Base-by-base conservation (phyloP, 2,329 filamentous ascomycete species). In the Lasiodiplodia gonubiensis region DNA sequence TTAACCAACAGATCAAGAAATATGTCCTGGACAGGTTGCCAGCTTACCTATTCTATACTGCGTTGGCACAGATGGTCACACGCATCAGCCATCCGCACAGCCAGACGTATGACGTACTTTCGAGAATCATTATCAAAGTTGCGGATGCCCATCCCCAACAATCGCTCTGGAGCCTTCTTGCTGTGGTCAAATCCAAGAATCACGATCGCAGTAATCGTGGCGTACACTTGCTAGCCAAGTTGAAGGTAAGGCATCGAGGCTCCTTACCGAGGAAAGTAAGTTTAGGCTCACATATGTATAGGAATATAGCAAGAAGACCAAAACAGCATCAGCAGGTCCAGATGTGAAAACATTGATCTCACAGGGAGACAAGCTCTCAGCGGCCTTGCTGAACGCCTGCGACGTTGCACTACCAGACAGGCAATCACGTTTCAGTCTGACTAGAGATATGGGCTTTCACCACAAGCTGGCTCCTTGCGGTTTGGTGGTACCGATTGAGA, bases 41-140 rank as follows among this genome's bases (percentile, higher is more conserved):
- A 2, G 86, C 90, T 1, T 94, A 91, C 73, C 87, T 93, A 37
- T 93, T 93, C 78, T 94, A 93, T 75, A 91, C 90, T 1, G 88
- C 94, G 6, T 84, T 99, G 51, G 92, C 95, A 5, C 95, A 99
- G 79, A 91, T 99, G 69, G 92, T 99, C 67, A 95, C 94, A n/a
- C 90, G 95, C 37, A 97, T 99, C 73, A 92, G 92, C 54, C 95
- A 99, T 80, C 89, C 90, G 0, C 92, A 97, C 76, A 79, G 79
- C 4, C 87, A 89, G 1, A 93, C 97, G 1, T 96, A 92, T 79
- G 88, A 90, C 68, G 83, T 92, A 11, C 82, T 99, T 7, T 88
- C 90, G 64, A 85, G 86, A 39, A 94, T 98, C 71, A 93, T 99
- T 66, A 82, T 90, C 69, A 94, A 92, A 76, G 92, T 97, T n/a